These are phyloP conservation scores for Chaetothyriales sp. DNA, from an alignment of 2,329 filamentous ascomycete genomes.

Conservation along the genomic window DNA sequence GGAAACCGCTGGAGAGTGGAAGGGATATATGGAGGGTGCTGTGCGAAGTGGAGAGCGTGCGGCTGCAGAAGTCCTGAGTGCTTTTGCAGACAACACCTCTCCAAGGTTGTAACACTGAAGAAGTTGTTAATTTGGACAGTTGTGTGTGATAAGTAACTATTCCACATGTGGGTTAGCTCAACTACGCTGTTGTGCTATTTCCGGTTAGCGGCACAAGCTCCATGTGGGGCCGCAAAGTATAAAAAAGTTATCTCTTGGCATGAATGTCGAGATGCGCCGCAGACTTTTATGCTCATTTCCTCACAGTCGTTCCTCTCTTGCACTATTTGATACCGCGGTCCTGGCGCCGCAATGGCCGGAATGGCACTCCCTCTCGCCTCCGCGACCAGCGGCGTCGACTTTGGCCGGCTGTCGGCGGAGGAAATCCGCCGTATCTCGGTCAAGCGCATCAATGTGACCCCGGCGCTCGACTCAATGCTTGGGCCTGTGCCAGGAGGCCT, in stretches of 20 bases:
- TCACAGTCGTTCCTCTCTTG: not conserved
- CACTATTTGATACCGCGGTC: not conserved
- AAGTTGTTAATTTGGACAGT: no score
- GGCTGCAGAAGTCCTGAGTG: slow-evolving; percentile 26
- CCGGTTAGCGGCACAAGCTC: not conserved
- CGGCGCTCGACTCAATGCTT: slow-evolving; percentile 82
- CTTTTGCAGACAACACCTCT: slow-evolving; percentile 17
- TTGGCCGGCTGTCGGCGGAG: slow-evolving; percentile 63
- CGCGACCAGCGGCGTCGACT: slow-evolving; percentile 73
- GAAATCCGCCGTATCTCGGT: slow-evolving; percentile 86
- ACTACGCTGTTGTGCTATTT: no score
- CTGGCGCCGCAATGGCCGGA: slow-evolving; percentile 1
- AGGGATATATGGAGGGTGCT: slow-evolving; percentile 46
- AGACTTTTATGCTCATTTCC: not conserved
- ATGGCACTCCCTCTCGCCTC: slow-evolving; percentile 55
- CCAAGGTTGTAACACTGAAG: not conserved
- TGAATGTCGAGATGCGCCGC: not conserved
- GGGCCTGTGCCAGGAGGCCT: slow-evolving; percentile 82
- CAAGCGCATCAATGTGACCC: slow-evolving; percentile 82
- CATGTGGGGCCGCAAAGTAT: not conserved
- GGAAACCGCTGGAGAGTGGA: slow-evolving; percentile 39
- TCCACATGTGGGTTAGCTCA: no score
- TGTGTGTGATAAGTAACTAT: no score
- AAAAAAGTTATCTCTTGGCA: not conserved
- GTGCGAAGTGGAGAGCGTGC: slow-evolving; percentile 35